Percentiles rank a stretch among this genome's conserved stretches.
Evolutionary conservation across 257 asterid species (phyloP).

Genomic region (Gentiana macrophylla): DNA sequence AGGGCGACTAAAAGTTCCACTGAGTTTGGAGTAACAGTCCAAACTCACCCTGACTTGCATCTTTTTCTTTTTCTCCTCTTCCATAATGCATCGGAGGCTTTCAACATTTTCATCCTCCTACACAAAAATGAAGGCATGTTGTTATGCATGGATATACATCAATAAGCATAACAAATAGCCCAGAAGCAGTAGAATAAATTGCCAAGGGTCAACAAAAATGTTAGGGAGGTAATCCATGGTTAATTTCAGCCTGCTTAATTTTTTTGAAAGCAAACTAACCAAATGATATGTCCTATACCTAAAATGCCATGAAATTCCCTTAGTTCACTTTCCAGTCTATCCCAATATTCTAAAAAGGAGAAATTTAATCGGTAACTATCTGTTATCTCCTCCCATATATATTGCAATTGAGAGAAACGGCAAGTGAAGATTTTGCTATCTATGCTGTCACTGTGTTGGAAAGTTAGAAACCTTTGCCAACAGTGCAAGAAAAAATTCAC

Average conservation of each 20-base stretch:
- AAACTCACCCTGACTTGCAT: constrained; percentile 43
- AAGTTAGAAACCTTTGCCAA: too few species aligned
- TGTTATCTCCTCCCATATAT: too few species aligned
- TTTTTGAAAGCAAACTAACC: background rate
- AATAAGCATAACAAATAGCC: background rate
- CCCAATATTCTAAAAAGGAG: too few species aligned
- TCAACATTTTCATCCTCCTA: constrained; percentile 60
- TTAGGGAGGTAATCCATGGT: background rate
- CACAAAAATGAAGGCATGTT: constrained; percentile 6
- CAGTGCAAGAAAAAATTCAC: too few species aligned
- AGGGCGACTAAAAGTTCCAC: constrained; percentile 78
- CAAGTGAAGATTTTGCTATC: too few species aligned
- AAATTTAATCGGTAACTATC: too few species aligned
- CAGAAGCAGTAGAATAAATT: background rate
- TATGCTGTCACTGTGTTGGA: too few species aligned
- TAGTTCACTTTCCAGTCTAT: too few species aligned
- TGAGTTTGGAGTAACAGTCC: constrained; percentile 62
- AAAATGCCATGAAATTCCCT: too few species aligned
- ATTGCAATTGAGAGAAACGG: too few species aligned
- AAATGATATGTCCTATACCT: background rate
- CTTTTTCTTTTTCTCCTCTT: constrained; percentile 64
- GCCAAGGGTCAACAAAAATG: background rate
- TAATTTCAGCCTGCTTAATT: background rate
- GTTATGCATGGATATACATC: background rate
- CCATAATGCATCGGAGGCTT: constrained; percentile 58